Conservation (phyloP, 768 basidiomycete genomes). For the Mycena galericulata region DNA sequence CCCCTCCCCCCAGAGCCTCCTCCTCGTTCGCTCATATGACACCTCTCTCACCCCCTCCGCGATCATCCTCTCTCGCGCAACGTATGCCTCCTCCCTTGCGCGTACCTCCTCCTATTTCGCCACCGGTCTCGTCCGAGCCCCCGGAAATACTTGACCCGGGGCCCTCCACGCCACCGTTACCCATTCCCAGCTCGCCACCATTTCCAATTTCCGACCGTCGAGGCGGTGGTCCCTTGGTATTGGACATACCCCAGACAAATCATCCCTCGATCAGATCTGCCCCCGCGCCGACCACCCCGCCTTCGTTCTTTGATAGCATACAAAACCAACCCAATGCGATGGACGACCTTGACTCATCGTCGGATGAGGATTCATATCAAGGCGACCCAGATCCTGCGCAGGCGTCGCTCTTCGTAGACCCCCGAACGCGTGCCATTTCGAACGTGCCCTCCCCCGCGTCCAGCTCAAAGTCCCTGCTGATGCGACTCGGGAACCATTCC, state of each 20-base stretch:
- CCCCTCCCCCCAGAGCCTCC: slow-evolving; percentile 72
- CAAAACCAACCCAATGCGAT: slow-evolving; percentile 78
- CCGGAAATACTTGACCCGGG: slow-evolving; percentile 53
- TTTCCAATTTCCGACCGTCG: slow-evolving; percentile 51
- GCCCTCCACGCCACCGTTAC: slow-evolving; percentile 58
- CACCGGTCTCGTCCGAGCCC: slow-evolving; percentile 18
- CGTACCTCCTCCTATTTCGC: background rate
- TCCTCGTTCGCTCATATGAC: slow-evolving; percentile 67
- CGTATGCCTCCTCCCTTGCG: slow-evolving; percentile 4
- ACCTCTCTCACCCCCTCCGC: slow-evolving; percentile 69
- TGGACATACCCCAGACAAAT: slow-evolving; percentile 60
- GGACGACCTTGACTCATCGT: slow-evolving; percentile 78
- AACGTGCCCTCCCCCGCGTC: slow-evolving; percentile 42
- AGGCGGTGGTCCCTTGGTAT: slow-evolving; percentile 46
- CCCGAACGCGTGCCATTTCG: slow-evolving; percentile 53
- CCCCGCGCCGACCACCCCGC: slow-evolving; percentile 73
- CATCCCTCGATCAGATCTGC: slow-evolving; percentile 66
- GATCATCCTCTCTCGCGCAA: slow-evolving; percentile 47
- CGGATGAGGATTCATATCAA: slow-evolving; percentile 57
- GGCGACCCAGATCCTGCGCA: slow-evolving; percentile 49
- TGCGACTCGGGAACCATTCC: slow-evolving; percentile 77
- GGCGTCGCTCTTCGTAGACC: slow-evolving; percentile 45
- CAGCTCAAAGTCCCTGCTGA: slow-evolving; percentile 57
- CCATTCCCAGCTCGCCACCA: slow-evolving; percentile 56
- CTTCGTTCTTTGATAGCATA: slow-evolving; percentile 82